Conservation (phyloP, 352 stramenopile genomes). For the Phytopythium sindhum region DNA sequence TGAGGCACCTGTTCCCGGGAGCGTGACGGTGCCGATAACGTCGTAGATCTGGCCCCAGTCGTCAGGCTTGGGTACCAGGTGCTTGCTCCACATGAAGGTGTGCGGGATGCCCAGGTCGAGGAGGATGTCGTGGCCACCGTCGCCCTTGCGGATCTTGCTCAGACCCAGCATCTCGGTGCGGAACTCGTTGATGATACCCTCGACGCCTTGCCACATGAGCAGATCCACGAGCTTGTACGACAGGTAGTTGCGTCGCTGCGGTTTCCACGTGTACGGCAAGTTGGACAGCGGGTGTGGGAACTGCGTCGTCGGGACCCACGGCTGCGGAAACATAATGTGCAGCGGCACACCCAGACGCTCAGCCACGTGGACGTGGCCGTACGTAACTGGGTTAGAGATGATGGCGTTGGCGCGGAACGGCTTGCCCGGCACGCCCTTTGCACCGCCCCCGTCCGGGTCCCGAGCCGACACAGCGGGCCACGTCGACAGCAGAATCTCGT, state of each 20-base stretch:
- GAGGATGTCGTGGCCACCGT: constrained; percentile 31
- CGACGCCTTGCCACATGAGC: constrained; percentile 48
- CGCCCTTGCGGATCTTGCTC: constrained; percentile 33
- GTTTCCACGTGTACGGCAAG: constrained; percentile 61
- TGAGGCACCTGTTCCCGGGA: constrained; percentile 23
- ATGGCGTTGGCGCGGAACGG: constrained; percentile 89
- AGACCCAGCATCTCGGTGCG: constrained; percentile 48
- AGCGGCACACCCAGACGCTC: constrained; percentile 90
- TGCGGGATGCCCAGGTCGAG: constrained; percentile 48
- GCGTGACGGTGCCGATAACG: constrained; percentile 47
- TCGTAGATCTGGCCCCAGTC: constrained; percentile 55
- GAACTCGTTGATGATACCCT: constrained; percentile 55
- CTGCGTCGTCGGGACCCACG: constrained; percentile 75
- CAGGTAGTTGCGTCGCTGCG: constrained; percentile 38
- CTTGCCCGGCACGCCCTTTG: constrained; percentile 24
- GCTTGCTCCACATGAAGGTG: constrained; percentile 61
- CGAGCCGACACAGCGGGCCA: constrained; percentile 79
- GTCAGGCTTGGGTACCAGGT: constrained; percentile 45
- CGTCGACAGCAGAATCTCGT: constrained; percentile 80
- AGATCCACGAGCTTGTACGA: constrained; percentile 54
- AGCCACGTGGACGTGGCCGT: constrained; percentile 90
- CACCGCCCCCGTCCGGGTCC: constrained; percentile 60
- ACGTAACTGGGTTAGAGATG: constrained; percentile 91
- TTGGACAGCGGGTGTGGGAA: constrained; percentile 90
- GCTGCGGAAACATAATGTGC: constrained; percentile 93